A percentile compares a stretch with the other conserved stretches of the same genome.
Conservation (phyloP, 2,329 filamentous ascomycete genomes). For the Pseudocercospora eumusae region DNA sequence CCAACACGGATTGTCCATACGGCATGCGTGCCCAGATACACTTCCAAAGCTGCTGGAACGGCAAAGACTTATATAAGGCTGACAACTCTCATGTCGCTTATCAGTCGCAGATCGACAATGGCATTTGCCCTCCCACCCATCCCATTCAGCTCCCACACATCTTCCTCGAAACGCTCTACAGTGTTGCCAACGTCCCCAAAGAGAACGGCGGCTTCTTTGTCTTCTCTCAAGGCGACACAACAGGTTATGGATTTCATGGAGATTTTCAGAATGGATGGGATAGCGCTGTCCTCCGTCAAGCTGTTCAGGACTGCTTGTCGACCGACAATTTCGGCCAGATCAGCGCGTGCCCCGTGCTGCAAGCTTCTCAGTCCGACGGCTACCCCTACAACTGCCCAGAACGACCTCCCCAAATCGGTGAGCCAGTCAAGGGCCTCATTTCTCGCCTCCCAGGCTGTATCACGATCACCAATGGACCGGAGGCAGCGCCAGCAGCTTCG, state of each 20-base stretch:
- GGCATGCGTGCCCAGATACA: constrained; percentile 44
- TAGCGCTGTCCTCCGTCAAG: constrained; percentile 42
- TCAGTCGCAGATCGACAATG: constrained; percentile 43
- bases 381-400: constrained; percentile 38
- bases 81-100: constrained; percentile 49
- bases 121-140: constrained; percentile 46
- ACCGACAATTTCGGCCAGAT: constrained; percentile 40
- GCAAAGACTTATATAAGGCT: constrained; percentile 40
- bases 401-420: constrained; percentile 35
- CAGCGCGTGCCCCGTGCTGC: constrained; percentile 39
- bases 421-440: constrained; percentile 36
- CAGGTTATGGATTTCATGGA: constrained; percentile 57
- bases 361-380: constrained; percentile 35
- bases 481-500: constrained; percentile 33
- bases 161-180: constrained; percentile 47
- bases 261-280: constrained; percentile 57
- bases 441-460: constrained; percentile 41
- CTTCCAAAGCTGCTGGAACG: constrained; percentile 45
- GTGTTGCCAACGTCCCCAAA: constrained; percentile 40
- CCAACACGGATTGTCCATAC: constrained; percentile 38
- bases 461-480: constrained; percentile 37
- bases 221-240: constrained; percentile 52
- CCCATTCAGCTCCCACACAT: constrained; percentile 43
- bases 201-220: constrained; percentile 45
- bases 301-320: constrained; percentile 43